Conservation (phyloP, 352 stramenopile species). For the Paralagenidium karlingii region DNA sequence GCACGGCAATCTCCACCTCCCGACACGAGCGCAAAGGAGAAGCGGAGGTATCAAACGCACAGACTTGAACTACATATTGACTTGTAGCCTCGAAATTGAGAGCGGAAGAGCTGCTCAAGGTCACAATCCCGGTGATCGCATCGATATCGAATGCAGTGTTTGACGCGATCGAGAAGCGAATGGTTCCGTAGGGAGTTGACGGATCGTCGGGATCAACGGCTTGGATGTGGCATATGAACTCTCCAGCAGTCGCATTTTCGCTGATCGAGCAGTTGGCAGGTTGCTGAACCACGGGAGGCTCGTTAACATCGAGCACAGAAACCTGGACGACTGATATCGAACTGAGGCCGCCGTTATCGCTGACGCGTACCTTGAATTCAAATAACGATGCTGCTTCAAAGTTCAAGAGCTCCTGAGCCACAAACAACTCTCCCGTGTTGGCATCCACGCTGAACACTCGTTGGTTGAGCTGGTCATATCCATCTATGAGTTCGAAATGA, state of each 20-base stretch:
- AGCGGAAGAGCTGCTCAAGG: background rate
- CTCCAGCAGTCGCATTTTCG: slow-evolving; percentile 2
- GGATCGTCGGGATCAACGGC: slow-evolving; percentile 8
- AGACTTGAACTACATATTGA: background rate
- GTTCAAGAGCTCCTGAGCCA: slow-evolving; percentile 7
- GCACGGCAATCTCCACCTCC: slow-evolving; percentile 5
- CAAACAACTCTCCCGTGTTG: slow-evolving; percentile 5
- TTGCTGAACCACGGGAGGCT: slow-evolving; percentile 4
- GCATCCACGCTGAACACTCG: slow-evolving; percentile 6
- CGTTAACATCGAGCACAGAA: slow-evolving; percentile 9
- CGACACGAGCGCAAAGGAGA: slow-evolving; percentile 8
- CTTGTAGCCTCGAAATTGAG: slow-evolving; percentile 8
- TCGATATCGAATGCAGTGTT: slow-evolving; percentile 8
- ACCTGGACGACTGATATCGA: slow-evolving; percentile 2
- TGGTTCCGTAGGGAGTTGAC: background rate
- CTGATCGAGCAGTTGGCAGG: slow-evolving; percentile 6
- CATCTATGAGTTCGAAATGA: slow-evolving; percentile 5
- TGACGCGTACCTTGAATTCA: slow-evolving; percentile 4
- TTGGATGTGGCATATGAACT: slow-evolving; percentile 4
- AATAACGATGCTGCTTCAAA: slow-evolving; percentile 7
- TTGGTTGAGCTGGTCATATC: slow-evolving; percentile 4
- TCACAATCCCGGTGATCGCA: slow-evolving; percentile 5
- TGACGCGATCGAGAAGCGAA: background rate
- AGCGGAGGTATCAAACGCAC: slow-evolving; percentile 4
- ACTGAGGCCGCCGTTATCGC: slow-evolving; percentile 5